Base-by-base conservation (phyloP, 2,329 filamentous ascomycete genomes). In the Claviceps capensis region DNA sequence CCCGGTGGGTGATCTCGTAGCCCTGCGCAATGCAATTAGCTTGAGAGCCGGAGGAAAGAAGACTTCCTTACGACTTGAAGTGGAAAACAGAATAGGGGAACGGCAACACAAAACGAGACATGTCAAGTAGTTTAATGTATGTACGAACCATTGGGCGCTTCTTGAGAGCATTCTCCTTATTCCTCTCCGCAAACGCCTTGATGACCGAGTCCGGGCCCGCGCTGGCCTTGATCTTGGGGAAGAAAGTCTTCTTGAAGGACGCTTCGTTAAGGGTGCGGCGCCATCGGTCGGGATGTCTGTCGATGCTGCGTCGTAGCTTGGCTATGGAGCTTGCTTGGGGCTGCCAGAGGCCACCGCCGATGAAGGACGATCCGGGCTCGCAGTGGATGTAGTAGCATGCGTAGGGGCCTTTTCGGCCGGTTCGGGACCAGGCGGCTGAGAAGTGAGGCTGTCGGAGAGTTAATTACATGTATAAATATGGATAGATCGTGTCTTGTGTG, bases 361-460 rank as follows among this genome's bases (percentile, higher is more conserved):
- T 72, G 59, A 91, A 86, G 62, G 81, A 84, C 49, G 76, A 71
- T 2, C 72, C 73, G 11, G 89, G 88, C 63, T 91, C 80, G 57
- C 87, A 77, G 65, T 95, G 88, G 19, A 95, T 70, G 68, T 95
- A 95, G 69, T 95, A 95, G 62, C 82, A 84, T 6, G 89, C 89
- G 66, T 93, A 94, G 9, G 86, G 83, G 0, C 88, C 88, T 67
- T 95, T 95, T 51, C 86, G 79, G 19, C 89, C 89, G 0, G 88
- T 94, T 19, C 89, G 82, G 52, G 86, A 93, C 81, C 87, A 95
- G 23, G 87, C 86, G 40, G 85, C 88, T 9, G 85, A 86, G 67
- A 90, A 95, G 68, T 90, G 81, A 51, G 87, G 79, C 82, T 88
- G 49, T 5, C 6, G 16, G 42, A 26, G 9, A n/a, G 30, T 44